A percentile compares a stretch with the other conserved stretches of the same genome.
Evolutionary conservation across 495 filamentous ascomycete genomes (phyloP).

Genomic region (Clavariopsis aquatica): DNA sequence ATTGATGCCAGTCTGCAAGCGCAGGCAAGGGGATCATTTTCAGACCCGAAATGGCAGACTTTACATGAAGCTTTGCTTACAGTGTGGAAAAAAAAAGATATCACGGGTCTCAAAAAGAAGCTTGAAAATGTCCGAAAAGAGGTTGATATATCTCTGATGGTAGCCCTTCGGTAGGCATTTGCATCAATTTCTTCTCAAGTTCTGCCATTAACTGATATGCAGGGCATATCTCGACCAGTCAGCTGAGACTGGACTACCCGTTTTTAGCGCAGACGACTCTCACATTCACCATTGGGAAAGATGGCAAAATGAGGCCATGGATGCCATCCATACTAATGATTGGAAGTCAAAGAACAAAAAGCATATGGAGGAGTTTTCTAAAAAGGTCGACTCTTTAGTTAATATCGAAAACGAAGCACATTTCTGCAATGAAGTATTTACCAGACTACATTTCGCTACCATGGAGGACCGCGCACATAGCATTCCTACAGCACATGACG

Average conservation of each 20-base stretch:
- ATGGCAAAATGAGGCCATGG: slow-evolving; percentile 20
- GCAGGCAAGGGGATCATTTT: neutral
- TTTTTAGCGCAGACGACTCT: slow-evolving; percentile 9
- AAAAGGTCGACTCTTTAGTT: slow-evolving; percentile 1
- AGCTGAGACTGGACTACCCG: slow-evolving; percentile 13
- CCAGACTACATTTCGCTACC: slow-evolving; percentile 9
- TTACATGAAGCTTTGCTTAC: slow-evolving; percentile 7
- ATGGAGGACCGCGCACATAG: slow-evolving; percentile 12
- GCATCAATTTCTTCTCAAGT: neutral
- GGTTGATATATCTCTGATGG: slow-evolving; percentile 15
- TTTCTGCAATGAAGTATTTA: slow-evolving; percentile 4
- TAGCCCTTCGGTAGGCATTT: slow-evolving; percentile 11
- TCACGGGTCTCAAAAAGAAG: slow-evolving; percentile 10
- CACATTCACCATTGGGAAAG: neutral
- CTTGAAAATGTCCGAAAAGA: slow-evolving; percentile 12
- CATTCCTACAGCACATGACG: slow-evolving; percentile 9
- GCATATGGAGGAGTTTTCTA: slow-evolving; percentile 19
- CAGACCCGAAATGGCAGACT: slow-evolving; percentile 16
- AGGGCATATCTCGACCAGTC: slow-evolving; percentile 23
- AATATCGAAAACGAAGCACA: slow-evolving; percentile 5
- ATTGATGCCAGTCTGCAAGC: slow-evolving; percentile 8
- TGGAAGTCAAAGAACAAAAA: slow-evolving; percentile 24
- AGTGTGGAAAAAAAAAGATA: slow-evolving; percentile 22
- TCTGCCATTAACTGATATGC: neutral
- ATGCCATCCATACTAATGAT: slow-evolving; percentile 10